Percentiles rank a stretch among this genome's conserved stretches.
phyloP scores from a whole-genome alignment of 371 early-diverging fungal species.

The Rhizopus arrhizus region DNA sequence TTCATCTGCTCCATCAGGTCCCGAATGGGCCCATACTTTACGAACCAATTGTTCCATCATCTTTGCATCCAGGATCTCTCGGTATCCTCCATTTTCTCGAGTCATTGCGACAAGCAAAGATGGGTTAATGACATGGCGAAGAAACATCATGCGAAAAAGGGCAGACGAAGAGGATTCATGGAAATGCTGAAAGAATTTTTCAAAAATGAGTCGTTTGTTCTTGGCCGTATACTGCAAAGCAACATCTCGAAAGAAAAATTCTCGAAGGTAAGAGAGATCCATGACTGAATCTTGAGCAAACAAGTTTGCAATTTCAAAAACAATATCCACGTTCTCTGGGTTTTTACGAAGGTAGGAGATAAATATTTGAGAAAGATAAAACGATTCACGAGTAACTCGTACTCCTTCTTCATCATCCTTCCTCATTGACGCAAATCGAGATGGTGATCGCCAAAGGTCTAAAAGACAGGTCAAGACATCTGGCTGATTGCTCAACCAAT shows the following conservation, averaged over 20 bases:
- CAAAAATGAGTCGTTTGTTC: conserved; percentile 68
- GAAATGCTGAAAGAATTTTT: conserved; percentile 69
- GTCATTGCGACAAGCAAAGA: conserved; percentile 69
- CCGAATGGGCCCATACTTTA: conserved; percentile 72
- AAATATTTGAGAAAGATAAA: conserved; percentile 71
- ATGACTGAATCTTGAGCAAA: conserved; percentile 73
- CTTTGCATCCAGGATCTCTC: conserved; percentile 62
- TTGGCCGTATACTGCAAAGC: conserved; percentile 58
- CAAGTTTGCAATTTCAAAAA: conserved; percentile 79
- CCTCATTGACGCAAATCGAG: conserved; percentile 54
- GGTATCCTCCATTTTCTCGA: conserved; percentile 50
- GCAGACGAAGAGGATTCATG: conserved; percentile 46
- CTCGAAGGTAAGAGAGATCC: conserved; percentile 71
- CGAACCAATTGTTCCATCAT: conserved; percentile 71
- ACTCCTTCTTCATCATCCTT: conserved; percentile 58
- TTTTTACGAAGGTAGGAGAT: conserved; percentile 63
- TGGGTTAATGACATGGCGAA: conserved; percentile 80
- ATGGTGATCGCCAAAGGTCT: conserved; percentile 57
- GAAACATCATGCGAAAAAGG: conserved; percentile 63
- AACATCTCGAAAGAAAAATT: conserved; percentile 74
- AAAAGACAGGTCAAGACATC: conserved; percentile 58
- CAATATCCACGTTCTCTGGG: conserved; percentile 67
- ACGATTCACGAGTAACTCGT: conserved; percentile 55
- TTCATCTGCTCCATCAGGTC: conserved; percentile 58
- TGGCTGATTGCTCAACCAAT: conserved; percentile 59